Evolutionary conservation across 345 rosid genomes (phyloP).

Genomic region (Eutrema yunnanense): DNA sequence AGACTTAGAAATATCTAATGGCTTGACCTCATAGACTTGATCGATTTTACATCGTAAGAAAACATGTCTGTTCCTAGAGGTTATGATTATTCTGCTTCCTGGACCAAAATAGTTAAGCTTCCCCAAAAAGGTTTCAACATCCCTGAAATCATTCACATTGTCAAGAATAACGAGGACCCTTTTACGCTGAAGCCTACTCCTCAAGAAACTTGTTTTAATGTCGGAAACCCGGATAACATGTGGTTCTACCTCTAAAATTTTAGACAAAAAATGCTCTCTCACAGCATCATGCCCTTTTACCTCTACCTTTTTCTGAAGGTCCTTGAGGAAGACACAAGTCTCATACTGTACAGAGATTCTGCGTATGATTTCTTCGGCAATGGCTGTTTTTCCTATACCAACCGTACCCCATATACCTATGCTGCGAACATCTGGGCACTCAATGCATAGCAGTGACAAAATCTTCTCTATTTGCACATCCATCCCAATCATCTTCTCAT

Average conservation of each 20-base stretch:
- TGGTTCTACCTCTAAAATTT: slow-evolving; percentile 7
- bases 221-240: not conserved
- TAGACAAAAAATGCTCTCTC: slow-evolving; percentile 8
- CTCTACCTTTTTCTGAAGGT: slow-evolving; percentile 23
- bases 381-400: slow-evolving; percentile 50
- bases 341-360: slow-evolving; percentile 33
- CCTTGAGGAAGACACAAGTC: slow-evolving; percentile 30
- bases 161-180: slow-evolving; percentile 26
- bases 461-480: slow-evolving; percentile 17
- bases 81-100: slow-evolving; percentile 25
- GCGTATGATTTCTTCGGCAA: slow-evolving; percentile 35
- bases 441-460: slow-evolving; percentile 3
- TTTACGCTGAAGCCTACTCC: slow-evolving; percentile 7
- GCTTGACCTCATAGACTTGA: slow-evolving; percentile 28
- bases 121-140: slow-evolving; percentile 7
- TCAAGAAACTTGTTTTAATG: slow-evolving; percentile 8
- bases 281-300: not conserved
- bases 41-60: not conserved
- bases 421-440: slow-evolving; percentile 10
- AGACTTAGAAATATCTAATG: slow-evolving; percentile 5
- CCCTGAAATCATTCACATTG: slow-evolving; percentile 21
- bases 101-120: slow-evolving; percentile 18
- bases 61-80: slow-evolving; percentile 23
- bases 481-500: slow-evolving; percentile 17
- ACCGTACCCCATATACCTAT: slow-evolving; percentile 45